These are phyloP conservation scores for Metschnikowia amazonensis DNA, from an alignment of 805 yeast species.

Conservation along the genomic window DNA sequence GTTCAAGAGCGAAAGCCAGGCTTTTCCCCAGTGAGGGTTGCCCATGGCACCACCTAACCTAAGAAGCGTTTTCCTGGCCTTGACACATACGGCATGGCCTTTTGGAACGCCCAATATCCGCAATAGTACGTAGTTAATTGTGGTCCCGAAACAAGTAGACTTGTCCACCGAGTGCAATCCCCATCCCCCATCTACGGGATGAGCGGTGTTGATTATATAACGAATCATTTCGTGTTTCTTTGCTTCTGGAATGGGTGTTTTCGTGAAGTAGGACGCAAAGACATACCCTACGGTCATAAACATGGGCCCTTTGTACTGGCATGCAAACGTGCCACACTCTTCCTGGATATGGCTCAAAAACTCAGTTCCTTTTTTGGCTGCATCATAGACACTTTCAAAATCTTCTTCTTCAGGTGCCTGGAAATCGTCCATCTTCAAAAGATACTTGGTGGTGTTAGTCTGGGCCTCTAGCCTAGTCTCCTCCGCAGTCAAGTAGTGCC, in stretches of 20 bases:
- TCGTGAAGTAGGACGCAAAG: slow-evolving; percentile 66
- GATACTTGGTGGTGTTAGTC: slow-evolving; percentile 52
- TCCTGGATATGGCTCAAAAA: slow-evolving; percentile 68
- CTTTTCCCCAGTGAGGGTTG: slow-evolving; percentile 96
- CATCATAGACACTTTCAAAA: slow-evolving; percentile 46
- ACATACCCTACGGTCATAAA: slow-evolving; percentile 91
- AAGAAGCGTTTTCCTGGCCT: slow-evolving; percentile 68
- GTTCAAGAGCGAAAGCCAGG: slow-evolving; percentile 78
- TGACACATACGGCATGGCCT: slow-evolving; percentile 71
- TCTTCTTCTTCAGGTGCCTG: slow-evolving; percentile 33
- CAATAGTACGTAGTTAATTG: slow-evolving; percentile 77
- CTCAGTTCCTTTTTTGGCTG: slow-evolving; percentile 70
- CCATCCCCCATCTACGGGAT: slow-evolving; percentile 99
- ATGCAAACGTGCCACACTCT: slow-evolving; percentile 80
- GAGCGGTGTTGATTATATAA: slow-evolving; percentile 85
- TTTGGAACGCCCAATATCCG: slow-evolving; percentile 73
- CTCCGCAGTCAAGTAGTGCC: slow-evolving; percentile 60
- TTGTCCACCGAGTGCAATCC: slow-evolving; percentile 91
- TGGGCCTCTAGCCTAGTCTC: slow-evolving; percentile 46
- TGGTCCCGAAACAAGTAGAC: slow-evolving; percentile 92
- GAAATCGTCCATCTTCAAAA: slow-evolving; percentile 41
- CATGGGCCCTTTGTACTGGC: slow-evolving; percentile 97
- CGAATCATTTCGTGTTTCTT: slow-evolving; percentile 69
- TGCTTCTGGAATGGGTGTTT: slow-evolving; percentile 63
- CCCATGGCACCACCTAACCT: slow-evolving; percentile 86